Base-by-base conservation (phyloP, 352 stramenopile genomes). In the Phytopythium delawarense region DNA sequence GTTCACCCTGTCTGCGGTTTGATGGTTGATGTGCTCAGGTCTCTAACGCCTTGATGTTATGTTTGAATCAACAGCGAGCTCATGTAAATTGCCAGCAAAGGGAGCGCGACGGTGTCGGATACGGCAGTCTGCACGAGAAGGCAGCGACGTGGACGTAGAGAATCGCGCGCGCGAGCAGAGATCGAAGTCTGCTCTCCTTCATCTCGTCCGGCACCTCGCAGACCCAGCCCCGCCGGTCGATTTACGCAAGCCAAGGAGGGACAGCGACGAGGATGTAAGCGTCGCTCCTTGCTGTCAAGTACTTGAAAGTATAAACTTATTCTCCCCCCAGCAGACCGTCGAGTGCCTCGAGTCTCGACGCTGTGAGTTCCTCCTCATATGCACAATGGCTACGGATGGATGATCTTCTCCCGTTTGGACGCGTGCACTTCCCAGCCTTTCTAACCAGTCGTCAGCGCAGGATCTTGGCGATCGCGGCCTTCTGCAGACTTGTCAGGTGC, bases 401-500 rank as follows among this genome's bases (percentile, higher is more conserved):
- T 55, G 32, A 37, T 3, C 32, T 12, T 25, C 28, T 7, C 25
- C n/a, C 7, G 7, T 25, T 42, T 23, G 30, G 11, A 4, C 3
- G 40, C 16, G 4, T 49, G 5, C 15, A 8, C 15, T 49, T 16
- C n/a, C 46, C n/a, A 7, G 0, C 2, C 23, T 54, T 25, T 54
- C 48, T 37, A 39, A 37, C 28, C 48, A 2, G 25, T 39, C 7
- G 42, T 76, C 79, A 87, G 12, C 78, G 79, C 50, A 94, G 75
- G 62, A 94, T 90, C 69, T 91, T 93, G 51, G 79, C 70, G 23
- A 94, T 69, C n/a, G 86, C 82, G 4, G 76, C 81, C 75, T 98
- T 98, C 74, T 99, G 95, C 15, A 97, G 74, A 9, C 75, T 78
- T 12, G 89, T 97, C 52, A 99, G 80, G 61, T 96, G 79, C 66